A percentile compares a stretch with the other conserved stretches of the same genome.
These are phyloP conservation scores for Colletotrichum aenigma DNA, from an alignment of 2,329 filamentous ascomycete species.

Conservation along the genomic window DNA sequence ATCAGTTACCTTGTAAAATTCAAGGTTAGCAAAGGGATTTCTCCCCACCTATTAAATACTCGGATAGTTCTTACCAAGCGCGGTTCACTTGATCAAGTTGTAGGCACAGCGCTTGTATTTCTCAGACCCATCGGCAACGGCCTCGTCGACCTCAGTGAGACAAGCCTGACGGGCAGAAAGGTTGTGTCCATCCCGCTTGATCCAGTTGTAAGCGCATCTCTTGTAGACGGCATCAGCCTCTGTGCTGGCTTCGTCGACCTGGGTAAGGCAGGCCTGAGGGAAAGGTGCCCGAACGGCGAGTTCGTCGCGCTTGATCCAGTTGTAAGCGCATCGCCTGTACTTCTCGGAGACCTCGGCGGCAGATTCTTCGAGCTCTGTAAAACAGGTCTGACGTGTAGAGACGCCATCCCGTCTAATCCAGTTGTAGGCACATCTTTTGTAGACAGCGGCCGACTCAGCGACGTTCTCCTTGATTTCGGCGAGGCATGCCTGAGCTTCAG, in stretches of 20 bases:
- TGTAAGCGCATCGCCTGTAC: not conserved
- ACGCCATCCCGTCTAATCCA: not conserved
- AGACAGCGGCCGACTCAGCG: not conserved
- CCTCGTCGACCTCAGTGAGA: not conserved
- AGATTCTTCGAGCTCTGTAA: not conserved
- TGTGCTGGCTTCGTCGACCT: not conserved
- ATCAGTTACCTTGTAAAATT: not conserved
- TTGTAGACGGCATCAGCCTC: not conserved
- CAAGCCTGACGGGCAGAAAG: not conserved
- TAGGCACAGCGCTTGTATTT: not conserved
- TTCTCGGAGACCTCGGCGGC: not conserved
- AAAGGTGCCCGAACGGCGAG: not conserved
- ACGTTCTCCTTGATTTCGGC: not conserved
- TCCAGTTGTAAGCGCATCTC: not conserved
- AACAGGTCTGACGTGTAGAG: not conserved
- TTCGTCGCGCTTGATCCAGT: not conserved
- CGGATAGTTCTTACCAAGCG: not conserved
- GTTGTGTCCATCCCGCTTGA: not conserved
- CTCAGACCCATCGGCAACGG: not conserved
- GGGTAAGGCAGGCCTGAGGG: not conserved
- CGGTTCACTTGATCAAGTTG: not conserved
- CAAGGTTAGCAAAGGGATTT: not conserved
- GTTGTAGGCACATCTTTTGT: not conserved
- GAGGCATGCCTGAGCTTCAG: not conserved
- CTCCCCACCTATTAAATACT: not conserved